Conservation (phyloP, 2,329 filamentous ascomycete genomes). For the Paecilomyces sp. region DNA sequence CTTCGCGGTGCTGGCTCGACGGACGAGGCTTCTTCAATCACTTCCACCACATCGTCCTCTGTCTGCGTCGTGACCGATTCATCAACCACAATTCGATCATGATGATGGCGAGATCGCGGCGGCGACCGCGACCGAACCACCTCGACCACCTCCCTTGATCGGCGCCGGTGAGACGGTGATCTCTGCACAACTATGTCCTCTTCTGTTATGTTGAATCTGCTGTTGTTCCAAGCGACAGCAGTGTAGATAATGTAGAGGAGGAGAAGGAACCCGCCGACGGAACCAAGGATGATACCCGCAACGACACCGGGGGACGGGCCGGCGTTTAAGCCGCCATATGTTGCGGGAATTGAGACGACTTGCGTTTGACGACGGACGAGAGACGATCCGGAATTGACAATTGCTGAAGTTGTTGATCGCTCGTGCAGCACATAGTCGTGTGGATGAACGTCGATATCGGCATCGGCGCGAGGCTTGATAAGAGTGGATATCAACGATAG, state of each 20-base stretch:
- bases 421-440: not conserved
- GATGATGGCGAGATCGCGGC: slow-evolving; percentile 10
- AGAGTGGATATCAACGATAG: not conserved
- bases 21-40: slow-evolving; percentile 49
- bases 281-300: slow-evolving; percentile 50
- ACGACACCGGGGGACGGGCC: slow-evolving; percentile 52
- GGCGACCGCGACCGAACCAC: slow-evolving; percentile 18
- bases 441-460: not conserved
- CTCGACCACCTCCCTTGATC: slow-evolving; percentile 25
- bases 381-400: not conserved
- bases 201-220: slow-evolving; percentile 18
- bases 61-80: slow-evolving; percentile 21
- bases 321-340: slow-evolving; percentile 49
- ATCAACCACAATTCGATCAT: slow-evolving; percentile 23
- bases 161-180: slow-evolving; percentile 11
- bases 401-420: not conserved
- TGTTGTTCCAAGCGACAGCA: not conserved
- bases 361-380: slow-evolving; percentile 12
- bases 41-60: slow-evolving; percentile 50
- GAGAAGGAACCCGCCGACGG: slow-evolving; percentile 46
- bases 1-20: slow-evolving; percentile 24
- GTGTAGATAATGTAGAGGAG: slow-evolving; percentile 46
- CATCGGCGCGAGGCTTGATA: not conserved
- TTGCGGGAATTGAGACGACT: slow-evolving; percentile 50
- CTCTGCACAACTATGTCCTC: slow-evolving; percentile 14